phyloP scores from a whole-genome alignment of 768 basidiomycete species.

The Mycena venus region DNA sequence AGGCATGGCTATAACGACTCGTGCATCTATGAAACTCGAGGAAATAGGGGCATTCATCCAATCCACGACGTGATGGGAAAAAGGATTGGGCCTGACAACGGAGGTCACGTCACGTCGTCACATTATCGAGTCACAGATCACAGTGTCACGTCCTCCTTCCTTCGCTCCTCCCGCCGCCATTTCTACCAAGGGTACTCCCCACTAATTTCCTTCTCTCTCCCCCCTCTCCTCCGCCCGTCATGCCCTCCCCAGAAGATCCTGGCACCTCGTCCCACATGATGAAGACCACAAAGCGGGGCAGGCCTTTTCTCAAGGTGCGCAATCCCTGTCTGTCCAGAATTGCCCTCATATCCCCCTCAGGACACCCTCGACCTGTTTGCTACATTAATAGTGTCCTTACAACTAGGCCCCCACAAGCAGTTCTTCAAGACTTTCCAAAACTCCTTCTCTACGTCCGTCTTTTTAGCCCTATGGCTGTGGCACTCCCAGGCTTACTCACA shows the following conservation, averaged over 20 bases:
- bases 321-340: slow-evolving; percentile 30
- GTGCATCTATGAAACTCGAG: no score
- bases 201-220: slow-evolving; percentile 47
- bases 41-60: no score
- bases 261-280: slow-evolving; percentile 93
- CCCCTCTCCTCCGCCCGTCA: slow-evolving; percentile 50
- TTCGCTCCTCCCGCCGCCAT: slow-evolving; percentile 35
- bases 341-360: slow-evolving; percentile 55
- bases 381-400: slow-evolving; percentile 93
- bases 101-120: no score
- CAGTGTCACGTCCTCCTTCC: background rate
- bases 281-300: slow-evolving; percentile 97
- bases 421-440: slow-evolving; percentile 97
- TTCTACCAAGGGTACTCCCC: slow-evolving; percentile 38
- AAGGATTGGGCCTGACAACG: no score
- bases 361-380: slow-evolving; percentile 99
- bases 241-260: slow-evolving; percentile 60
- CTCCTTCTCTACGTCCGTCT: slow-evolving; percentile 93
- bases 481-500: slow-evolving; percentile 27
- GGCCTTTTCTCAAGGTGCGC: slow-evolving; percentile 91
- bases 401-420: slow-evolving; percentile 90
- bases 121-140: no score
- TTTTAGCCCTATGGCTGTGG: slow-evolving; percentile 4
- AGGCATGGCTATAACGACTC: no score
- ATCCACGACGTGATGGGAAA: no score